These are phyloP conservation scores for Globisporangium nunn DNA, from an alignment of 352 stramenopile genomes.

Conservation along the genomic window DNA sequence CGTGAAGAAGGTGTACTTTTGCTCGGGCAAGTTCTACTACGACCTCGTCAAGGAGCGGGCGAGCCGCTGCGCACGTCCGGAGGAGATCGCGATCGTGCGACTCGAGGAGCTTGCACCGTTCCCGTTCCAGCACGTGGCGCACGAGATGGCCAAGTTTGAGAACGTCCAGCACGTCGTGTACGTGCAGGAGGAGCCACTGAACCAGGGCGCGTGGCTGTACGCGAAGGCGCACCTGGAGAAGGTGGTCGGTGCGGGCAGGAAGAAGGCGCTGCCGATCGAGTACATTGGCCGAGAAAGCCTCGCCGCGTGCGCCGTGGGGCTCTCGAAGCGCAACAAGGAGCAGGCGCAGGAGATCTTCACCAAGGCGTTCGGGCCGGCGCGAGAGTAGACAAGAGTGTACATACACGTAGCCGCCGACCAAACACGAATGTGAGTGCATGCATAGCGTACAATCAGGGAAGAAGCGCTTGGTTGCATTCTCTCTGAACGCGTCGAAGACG, in stretches of 20 bases:
- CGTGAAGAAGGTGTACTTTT: constrained; percentile 72
- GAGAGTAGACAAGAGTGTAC: constrained; percentile 5
- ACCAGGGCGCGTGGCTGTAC: constrained; percentile 77
- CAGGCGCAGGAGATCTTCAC: constrained; percentile 59
- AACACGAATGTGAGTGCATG: neutral
- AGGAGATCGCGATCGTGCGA: constrained; percentile 62
- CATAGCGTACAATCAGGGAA: neutral
- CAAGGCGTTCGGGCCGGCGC: constrained; percentile 39
- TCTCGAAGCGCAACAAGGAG: constrained; percentile 63
- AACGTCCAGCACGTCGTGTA: constrained; percentile 68
- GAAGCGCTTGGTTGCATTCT: no score
- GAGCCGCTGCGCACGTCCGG: constrained; percentile 28
- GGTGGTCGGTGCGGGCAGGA: constrained; percentile 18
- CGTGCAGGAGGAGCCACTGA: constrained; percentile 79
- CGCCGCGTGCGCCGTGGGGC: constrained; percentile 57
- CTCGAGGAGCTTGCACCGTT: constrained; percentile 85
- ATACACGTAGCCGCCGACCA: neutral
- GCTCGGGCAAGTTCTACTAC: constrained; percentile 85
- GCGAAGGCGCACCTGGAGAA: constrained; percentile 67
- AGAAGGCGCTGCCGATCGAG: constrained; percentile 49
- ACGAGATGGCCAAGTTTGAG: constrained; percentile 44
- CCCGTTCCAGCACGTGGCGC: constrained; percentile 59
- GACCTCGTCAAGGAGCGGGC: constrained; percentile 66
- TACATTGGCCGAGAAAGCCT: constrained; percentile 73
- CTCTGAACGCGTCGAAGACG: neutral